Conservation (phyloP, 306 rosid species). For the Biancaea sappan region DNA sequence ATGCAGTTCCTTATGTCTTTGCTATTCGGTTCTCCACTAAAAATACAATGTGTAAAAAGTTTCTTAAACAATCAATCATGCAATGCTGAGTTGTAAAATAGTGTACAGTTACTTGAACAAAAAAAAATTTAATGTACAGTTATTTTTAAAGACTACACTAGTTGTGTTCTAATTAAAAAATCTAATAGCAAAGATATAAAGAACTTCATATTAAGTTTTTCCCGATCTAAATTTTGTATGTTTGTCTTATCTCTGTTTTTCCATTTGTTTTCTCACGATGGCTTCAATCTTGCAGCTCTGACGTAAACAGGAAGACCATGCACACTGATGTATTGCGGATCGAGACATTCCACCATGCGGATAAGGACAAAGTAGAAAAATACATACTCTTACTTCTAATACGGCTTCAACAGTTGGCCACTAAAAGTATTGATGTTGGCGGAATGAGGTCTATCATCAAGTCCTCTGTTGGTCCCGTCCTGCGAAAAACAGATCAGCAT, state of each 20-base stretch:
- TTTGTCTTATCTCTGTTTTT: neutral
- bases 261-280: slow-evolving; percentile 17
- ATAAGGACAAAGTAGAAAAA: slow-evolving; percentile 67
- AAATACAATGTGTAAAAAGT: too few species aligned
- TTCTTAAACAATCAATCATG: too few species aligned
- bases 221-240: neutral
- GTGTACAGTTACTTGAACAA: too few species aligned
- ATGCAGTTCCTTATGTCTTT: too few species aligned
- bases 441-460: slow-evolving; percentile 42
- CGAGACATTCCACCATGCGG: slow-evolving; percentile 81
- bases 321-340: slow-evolving; percentile 56
- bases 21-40: too few species aligned
- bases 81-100: too few species aligned
- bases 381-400: slow-evolving; percentile 61
- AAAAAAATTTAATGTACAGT: too few species aligned
- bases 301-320: slow-evolving; percentile 43
- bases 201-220: too few species aligned
- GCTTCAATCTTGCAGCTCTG: slow-evolving; percentile 51
- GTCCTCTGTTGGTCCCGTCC: slow-evolving; percentile 25
- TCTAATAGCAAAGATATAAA: too few species aligned
- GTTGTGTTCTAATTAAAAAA: too few species aligned
- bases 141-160: too few species aligned
- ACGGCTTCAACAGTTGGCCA: slow-evolving; percentile 75
- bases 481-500: slow-evolving; percentile 34
- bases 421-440: slow-evolving; percentile 33